A percentile compares a stretch with the other conserved stretches of the same genome.
phyloP scores from a whole-genome alignment of 1,139 yeast species.

The Debaryomyces sp. region DNA sequence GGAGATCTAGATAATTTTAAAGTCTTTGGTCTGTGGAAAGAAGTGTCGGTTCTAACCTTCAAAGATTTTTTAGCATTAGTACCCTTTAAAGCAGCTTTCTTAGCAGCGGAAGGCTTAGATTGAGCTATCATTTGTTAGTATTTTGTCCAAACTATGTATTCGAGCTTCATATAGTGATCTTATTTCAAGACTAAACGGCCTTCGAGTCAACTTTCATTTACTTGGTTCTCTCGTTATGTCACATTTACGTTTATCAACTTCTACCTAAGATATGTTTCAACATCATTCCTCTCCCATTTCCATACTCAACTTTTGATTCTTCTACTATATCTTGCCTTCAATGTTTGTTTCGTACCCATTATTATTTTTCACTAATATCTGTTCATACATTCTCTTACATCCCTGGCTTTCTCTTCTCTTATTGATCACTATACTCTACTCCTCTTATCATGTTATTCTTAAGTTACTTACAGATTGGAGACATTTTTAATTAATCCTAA shows the following conservation, averaged over 20 bases:
- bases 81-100: constrained; percentile 99
- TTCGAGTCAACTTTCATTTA: neutral
- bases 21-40: constrained; percentile 98
- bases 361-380: neutral
- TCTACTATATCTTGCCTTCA: neutral
- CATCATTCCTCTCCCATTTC: neutral
- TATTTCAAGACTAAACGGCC: neutral
- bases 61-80: constrained; percentile 86
- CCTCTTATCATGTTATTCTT: neutral
- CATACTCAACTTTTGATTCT: no score
- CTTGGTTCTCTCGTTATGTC: neutral
- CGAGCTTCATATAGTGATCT: neutral
- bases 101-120: constrained; percentile 93
- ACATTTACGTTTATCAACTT: neutral
- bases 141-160: neutral
- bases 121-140: constrained; percentile 26
- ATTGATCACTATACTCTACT: neutral
- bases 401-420: neutral
- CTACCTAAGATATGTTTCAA: neutral
- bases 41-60: constrained; percentile 93
- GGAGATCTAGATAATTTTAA: constrained; percentile 92
- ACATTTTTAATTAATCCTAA: constrained; percentile 26
- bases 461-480: constrained; percentile 29
- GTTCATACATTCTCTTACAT: neutral
- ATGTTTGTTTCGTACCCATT: neutral